phyloP scores from a whole-genome alignment of 495 filamentous ascomycete genomes.

The Oleoguttula mirabilis region DNA sequence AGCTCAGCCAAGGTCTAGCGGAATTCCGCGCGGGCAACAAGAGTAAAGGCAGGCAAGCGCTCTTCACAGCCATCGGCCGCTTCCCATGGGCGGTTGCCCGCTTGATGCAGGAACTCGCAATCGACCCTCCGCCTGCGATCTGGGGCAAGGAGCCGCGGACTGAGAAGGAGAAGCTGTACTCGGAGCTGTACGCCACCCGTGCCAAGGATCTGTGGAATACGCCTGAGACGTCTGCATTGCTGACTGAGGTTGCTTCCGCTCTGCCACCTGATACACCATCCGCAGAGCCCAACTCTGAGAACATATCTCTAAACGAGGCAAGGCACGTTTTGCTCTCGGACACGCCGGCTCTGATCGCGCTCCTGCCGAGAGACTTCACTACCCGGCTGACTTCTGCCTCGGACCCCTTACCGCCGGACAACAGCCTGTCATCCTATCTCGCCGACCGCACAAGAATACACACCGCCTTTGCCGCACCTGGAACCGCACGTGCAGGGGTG shows the following conservation, averaged over 20 bases:
- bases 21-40: slow-evolving; percentile 54
- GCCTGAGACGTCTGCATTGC: slow-evolving; percentile 53
- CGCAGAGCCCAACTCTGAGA: slow-evolving; percentile 25
- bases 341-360: slow-evolving; percentile 48
- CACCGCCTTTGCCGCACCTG: slow-evolving; percentile 1
- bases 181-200: slow-evolving; percentile 64
- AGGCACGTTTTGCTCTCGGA: slow-evolving; percentile 72
- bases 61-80: slow-evolving; percentile 52
- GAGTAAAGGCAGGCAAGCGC: slow-evolving; percentile 47
- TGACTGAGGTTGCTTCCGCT: slow-evolving; percentile 53
- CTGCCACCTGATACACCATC: slow-evolving; percentile 36
- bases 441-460: slow-evolving; percentile 11
- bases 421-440: slow-evolving; percentile 30
- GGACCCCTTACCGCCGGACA: slow-evolving; percentile 55
- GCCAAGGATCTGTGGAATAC: slow-evolving; percentile 88
- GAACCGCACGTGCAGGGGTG: neutral
- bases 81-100: slow-evolving; percentile 72
- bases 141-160: slow-evolving; percentile 67
- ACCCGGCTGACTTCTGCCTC: slow-evolving; percentile 46
- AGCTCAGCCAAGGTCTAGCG: slow-evolving; percentile 62
- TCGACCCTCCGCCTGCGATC: slow-evolving; percentile 61
- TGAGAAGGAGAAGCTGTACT: slow-evolving; percentile 57
- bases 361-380: slow-evolving; percentile 44
- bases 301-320: slow-evolving; percentile 54
- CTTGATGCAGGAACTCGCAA: slow-evolving; percentile 62